phyloP scores from a whole-genome alignment of 345 rosid genomes.

The Citrus mangshanensis region DNA sequence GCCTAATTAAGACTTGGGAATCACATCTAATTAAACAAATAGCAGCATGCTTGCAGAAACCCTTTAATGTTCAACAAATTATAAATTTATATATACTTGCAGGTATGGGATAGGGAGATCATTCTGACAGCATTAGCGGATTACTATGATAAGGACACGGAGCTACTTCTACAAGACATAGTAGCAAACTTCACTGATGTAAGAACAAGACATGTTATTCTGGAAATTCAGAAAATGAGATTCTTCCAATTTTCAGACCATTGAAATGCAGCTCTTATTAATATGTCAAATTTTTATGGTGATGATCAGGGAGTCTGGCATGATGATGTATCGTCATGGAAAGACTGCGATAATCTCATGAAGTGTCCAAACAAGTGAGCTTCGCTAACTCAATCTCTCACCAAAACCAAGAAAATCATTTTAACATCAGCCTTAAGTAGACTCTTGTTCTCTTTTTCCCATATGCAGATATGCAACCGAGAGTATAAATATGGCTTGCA shows the following conservation, averaged over 20 bases:
- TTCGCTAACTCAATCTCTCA: neutral
- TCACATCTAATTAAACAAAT: too few relatives aligned
- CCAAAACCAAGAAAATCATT: neutral
- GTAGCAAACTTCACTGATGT: conserved; percentile 73
- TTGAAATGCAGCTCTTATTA: neutral
- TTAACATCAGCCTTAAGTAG: neutral
- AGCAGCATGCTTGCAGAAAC: neutral
- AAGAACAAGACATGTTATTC: conserved; percentile 9
- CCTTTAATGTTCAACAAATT: neutral
- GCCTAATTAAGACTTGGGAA: too few relatives aligned
- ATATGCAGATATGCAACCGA: conserved; percentile 64
- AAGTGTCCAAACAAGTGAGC: conserved; percentile 68
- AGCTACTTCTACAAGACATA: conserved; percentile 64
- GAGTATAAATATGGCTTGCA: conserved; percentile 82
- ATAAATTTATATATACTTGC: neutral
- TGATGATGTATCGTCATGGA: conserved; percentile 72
- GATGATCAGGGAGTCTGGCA: conserved; percentile 69
- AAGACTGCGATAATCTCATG: conserved; percentile 60
- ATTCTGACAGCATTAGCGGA: conserved; percentile 70
- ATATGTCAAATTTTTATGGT: neutral
- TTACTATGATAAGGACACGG: conserved; percentile 68
- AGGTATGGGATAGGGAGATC: conserved; percentile 98
- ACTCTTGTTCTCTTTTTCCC: neutral
- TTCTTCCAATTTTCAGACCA: neutral
- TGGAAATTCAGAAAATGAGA: neutral